Evolutionary conservation across 768 basidiomycete species (phyloP).

Genomic region (Suillus fuscotomentosus): DNA sequence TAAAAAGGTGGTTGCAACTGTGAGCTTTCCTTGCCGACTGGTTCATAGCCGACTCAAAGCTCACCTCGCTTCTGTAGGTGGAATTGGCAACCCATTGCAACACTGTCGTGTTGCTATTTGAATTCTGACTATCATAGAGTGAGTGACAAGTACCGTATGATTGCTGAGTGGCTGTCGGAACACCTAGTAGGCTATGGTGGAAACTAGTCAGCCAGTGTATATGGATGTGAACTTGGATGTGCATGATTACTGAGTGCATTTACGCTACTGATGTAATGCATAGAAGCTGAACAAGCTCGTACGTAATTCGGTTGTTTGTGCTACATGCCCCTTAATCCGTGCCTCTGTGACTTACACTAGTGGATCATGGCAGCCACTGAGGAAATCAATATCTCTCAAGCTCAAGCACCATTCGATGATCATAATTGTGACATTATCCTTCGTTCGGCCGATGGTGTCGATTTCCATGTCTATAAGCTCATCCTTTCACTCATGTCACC

Average conservation of each 20-base stretch:
- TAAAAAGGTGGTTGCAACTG: background rate
- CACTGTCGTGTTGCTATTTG: background rate
- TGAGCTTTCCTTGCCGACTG: constrained; percentile 3
- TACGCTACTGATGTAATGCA: too few relatives aligned
- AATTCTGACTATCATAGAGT: too few relatives aligned
- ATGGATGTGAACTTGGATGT: background rate
- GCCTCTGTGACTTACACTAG: too few relatives aligned
- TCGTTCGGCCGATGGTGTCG: constrained; percentile 8
- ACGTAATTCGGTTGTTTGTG: too few relatives aligned
- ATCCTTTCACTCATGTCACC: constrained; percentile 48
- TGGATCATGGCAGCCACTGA: background rate
- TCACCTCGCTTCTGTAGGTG: constrained; percentile 2
- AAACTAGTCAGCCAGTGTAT: background rate
- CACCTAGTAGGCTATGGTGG: background rate
- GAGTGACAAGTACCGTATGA: background rate
- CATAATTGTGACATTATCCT: constrained; percentile 14
- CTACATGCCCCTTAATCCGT: too few relatives aligned
- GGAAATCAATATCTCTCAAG: background rate
- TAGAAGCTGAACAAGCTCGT: too few relatives aligned
- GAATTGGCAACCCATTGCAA: background rate
- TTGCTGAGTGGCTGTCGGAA: background rate
- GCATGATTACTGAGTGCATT: too few relatives aligned
- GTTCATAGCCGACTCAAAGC: constrained; percentile 3
- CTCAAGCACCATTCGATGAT: constrained; percentile 9
- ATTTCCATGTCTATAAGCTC: constrained; percentile 16